Evolutionary conservation across 2,329 filamentous ascomycete genomes (phyloP), one percentile per base, ranked within the genome.

Genomic region (Raffaelea ambrosiae): DNA sequence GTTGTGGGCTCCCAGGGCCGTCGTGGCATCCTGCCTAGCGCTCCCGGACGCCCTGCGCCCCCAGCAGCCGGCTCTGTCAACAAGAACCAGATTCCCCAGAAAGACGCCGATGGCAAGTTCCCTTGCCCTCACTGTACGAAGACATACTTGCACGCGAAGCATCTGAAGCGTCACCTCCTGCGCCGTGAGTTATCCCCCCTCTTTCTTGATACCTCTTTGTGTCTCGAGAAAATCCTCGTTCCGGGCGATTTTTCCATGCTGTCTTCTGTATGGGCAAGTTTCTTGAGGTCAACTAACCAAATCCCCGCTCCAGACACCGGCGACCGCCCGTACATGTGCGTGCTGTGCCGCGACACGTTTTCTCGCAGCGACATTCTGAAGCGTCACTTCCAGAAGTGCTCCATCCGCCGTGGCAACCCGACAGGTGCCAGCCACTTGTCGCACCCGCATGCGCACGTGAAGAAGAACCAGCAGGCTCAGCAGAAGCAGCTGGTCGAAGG

Each of bases 351-450:
- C 66, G 93, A 97, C 68, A 97, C 90, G 31, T 98, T 98, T 69
- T 95, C 88, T 43, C 84, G 93, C 65, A 95, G 89, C 75, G 93
- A 98, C 64, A 97, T 98, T 56, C 73, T 98, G 60, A 98, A 98
- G 76, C 88, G 93, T 55, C 93, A 98, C 71, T 98, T 97, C 70
- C 90, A 96, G 68, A 98, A 98, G 74, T 98, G 93, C 72, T 96
- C 93, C 36, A 88, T 96, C 55, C 84, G 93, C 60, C 84, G 93
- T 63, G 93, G 93, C 50, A 97, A 97, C 69, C 91, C 93, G 47
- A 95, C 89, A 16, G 90, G 90, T 58, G 88, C 88, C 54, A 95
- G 87, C 62, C 93, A 98, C 71, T 69, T 98, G 66, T 94, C 90
- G 57, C 89, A 96, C 68, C 88, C 89, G 33, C 86, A 91, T 67